Conservation (phyloP, 495 filamentous ascomycete species). For the Lasiosphaeria hispida region DNA sequence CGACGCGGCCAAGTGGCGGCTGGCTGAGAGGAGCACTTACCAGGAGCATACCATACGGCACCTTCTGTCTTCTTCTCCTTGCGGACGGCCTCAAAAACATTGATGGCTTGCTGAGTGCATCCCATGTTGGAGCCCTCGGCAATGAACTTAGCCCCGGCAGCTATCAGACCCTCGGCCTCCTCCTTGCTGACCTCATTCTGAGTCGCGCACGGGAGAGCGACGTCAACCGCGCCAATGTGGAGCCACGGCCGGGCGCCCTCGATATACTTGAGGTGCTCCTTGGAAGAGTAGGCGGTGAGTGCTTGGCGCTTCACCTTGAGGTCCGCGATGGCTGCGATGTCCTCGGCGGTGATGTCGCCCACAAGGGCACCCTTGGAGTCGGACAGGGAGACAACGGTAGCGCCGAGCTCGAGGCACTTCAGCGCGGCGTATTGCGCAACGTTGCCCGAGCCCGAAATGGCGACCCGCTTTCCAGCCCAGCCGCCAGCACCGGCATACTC, state of each 20-base stretch:
- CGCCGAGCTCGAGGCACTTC: slow-evolving; percentile 95
- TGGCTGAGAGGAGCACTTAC: slow-evolving; percentile 28
- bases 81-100: slow-evolving; percentile 83
- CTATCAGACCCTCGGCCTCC: slow-evolving; percentile 80
- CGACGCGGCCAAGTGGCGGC: too few species aligned
- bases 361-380: slow-evolving; percentile 86
- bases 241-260: slow-evolving; percentile 87
- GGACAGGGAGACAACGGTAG: slow-evolving; percentile 87
- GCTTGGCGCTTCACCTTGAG: slow-evolving; percentile 87
- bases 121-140: slow-evolving; percentile 99
- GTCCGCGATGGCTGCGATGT: slow-evolving; percentile 70
- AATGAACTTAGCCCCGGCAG: slow-evolving; percentile 76
- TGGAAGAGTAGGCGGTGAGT: slow-evolving; percentile 58
- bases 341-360: slow-evolving; percentile 71
- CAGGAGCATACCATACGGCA: slow-evolving; percentile 94
- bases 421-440: slow-evolving; percentile 97
- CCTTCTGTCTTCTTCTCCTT: slow-evolving; percentile 57
- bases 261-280: slow-evolving; percentile 79
- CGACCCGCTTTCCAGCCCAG: slow-evolving; percentile 89
- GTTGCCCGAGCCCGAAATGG: slow-evolving; percentile 96
- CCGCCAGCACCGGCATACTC: slow-evolving; percentile 80
- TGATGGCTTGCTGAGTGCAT: slow-evolving; percentile 92
- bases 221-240: slow-evolving; percentile 81
- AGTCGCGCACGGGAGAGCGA: slow-evolving; percentile 89
- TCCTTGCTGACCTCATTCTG: slow-evolving; percentile 95